phyloP scores from a whole-genome alignment of 2,329 filamentous ascomycete genomes.

The Aspergillus piperis region DNA sequence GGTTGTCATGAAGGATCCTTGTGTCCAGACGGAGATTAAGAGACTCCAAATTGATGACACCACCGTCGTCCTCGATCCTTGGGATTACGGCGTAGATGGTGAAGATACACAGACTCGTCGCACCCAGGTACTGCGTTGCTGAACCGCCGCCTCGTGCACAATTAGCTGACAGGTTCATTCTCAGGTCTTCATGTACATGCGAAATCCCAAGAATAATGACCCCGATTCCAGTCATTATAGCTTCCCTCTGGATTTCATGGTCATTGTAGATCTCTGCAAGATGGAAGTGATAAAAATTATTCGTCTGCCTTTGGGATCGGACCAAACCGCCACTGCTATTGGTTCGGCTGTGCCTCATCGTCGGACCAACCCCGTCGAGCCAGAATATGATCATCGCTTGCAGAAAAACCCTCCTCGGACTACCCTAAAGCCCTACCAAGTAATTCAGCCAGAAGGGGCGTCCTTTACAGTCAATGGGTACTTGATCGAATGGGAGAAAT shows the following conservation, averaged over 20 bases:
- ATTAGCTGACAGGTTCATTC: not conserved
- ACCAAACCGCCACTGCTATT: constrained; percentile 35
- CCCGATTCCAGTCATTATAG: constrained; percentile 59
- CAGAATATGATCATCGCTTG: constrained; percentile 37
- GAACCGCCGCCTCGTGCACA: too few species aligned
- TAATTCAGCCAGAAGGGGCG: constrained; percentile 40
- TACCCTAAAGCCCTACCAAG: constrained; percentile 39
- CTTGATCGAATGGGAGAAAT: constrained; percentile 45
- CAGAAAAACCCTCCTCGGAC: constrained; percentile 26
- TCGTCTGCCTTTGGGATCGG: constrained; percentile 47
- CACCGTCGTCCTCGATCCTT: constrained; percentile 7
- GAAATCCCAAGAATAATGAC: not conserved
- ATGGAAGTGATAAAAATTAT: constrained; percentile 54
- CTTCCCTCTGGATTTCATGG: constrained; percentile 56
- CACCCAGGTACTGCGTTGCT: too few species aligned
- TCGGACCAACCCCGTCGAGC: constrained; percentile 29
- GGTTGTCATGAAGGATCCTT: not conserved
- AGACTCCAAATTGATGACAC: not conserved
- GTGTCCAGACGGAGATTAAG: not conserved
- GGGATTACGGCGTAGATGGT: constrained; percentile 1
- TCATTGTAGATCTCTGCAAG: constrained; percentile 51
- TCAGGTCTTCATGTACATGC: constrained; percentile 8
- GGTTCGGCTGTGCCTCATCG: not conserved
- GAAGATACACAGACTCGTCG: not conserved
- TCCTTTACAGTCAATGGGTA: constrained; percentile 37